phyloP scores from a whole-genome alignment of 495 filamentous ascomycete genomes.

The Penicillium taxi region DNA sequence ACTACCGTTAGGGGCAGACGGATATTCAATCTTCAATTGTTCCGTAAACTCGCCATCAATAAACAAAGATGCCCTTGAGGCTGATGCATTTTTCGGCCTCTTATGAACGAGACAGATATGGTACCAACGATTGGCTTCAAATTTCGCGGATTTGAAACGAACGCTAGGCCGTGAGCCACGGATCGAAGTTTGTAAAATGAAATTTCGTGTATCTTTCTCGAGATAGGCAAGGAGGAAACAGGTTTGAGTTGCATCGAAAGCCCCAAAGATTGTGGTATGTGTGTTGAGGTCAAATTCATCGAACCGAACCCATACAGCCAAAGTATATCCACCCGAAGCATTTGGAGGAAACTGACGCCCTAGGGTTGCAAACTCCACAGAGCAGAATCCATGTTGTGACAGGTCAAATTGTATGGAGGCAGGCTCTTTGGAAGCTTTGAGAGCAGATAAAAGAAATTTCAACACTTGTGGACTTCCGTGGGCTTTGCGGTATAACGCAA shows the following conservation, averaged over 20 bases:
- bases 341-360: conserved; percentile 74
- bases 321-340: conserved; percentile 74
- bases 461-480: conserved; percentile 52
- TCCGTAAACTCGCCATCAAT: conserved; percentile 91
- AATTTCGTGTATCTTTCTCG: conserved; percentile 88
- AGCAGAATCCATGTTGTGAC: conserved; percentile 76
- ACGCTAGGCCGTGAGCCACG: conserved; percentile 80
- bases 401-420: conserved; percentile 92
- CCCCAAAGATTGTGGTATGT: conserved; percentile 93
- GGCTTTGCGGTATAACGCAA: conserved; percentile 63
- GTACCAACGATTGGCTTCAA: conserved; percentile 75
- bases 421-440: conserved; percentile 64
- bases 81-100: conserved; percentile 61
- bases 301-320: conserved; percentile 79
- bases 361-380: conserved; percentile 77
- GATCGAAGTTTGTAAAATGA: conserved; percentile 94
- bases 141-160: conserved; percentile 75
- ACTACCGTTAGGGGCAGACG: conserved; percentile 48
- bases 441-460: conserved; percentile 64
- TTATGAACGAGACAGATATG: conserved; percentile 83
- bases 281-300: conserved; percentile 75
- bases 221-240: conserved; percentile 93
- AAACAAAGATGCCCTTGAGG: conserved; percentile 80
- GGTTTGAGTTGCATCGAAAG: conserved; percentile 84
- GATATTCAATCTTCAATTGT: conserved; percentile 83